phyloP scores from a whole-genome alignment of 2,329 filamentous ascomycete species.

The Volutella citrinella region DNA sequence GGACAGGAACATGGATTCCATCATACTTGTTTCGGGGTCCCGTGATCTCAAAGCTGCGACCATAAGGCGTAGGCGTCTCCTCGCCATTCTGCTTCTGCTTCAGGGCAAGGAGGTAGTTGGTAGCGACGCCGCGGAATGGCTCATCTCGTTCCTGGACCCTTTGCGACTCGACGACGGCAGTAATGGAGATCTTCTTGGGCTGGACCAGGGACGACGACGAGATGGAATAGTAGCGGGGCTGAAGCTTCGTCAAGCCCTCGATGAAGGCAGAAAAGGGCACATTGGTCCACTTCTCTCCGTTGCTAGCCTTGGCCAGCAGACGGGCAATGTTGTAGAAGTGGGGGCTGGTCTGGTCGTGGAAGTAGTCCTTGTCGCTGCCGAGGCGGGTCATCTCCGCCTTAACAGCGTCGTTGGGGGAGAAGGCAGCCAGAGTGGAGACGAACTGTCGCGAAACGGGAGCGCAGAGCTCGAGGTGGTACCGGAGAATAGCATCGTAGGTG shows the following conservation, averaged over 20 bases:
- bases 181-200: constrained; percentile 92
- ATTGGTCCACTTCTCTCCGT: constrained; percentile 73
- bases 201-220: constrained; percentile 94
- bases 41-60: constrained; percentile 79
- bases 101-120: constrained; percentile 91
- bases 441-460: constrained; percentile 96
- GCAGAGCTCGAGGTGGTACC: constrained; percentile 96
- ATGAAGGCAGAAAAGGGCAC: constrained; percentile 94
- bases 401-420: constrained; percentile 78
- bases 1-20: constrained; percentile 89
- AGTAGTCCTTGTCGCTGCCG: constrained; percentile 92
- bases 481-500: constrained; percentile 87
- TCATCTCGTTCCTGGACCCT: constrained; percentile 75
- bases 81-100: constrained; percentile 97
- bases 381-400: constrained; percentile 88
- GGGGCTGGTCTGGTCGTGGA: constrained; percentile 78
- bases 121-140: constrained; percentile 86
- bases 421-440: constrained; percentile 79
- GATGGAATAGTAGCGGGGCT: constrained; percentile 98
- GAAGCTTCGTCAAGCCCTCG: constrained; percentile 89
- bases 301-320: constrained; percentile 69
- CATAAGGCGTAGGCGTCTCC: constrained; percentile 74
- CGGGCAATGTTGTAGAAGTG: constrained; percentile 89
- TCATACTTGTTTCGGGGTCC: constrained; percentile 97
- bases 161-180: constrained; percentile 87